Conservation (phyloP, 768 basidiomycete genomes). For the Lactarius tabidus region DNA sequence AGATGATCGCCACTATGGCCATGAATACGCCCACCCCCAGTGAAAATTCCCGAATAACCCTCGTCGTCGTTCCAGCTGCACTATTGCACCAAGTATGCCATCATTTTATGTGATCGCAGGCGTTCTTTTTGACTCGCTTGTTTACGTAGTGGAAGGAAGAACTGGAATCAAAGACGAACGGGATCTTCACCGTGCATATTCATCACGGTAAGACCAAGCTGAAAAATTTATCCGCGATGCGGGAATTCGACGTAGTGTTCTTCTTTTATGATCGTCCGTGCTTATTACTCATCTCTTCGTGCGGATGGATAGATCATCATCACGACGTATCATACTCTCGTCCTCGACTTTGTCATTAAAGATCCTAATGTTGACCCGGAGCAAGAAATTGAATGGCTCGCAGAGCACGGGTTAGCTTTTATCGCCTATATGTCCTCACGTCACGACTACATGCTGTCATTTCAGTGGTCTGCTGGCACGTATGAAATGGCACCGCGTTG, state of each 20-base stretch:
- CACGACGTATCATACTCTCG: conserved; percentile 75
- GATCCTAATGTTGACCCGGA: conserved; percentile 40
- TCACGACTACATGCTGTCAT: not conserved
- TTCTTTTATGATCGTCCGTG: not conserved
- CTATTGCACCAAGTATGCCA: conserved; percentile 58
- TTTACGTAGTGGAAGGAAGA: conserved; percentile 63
- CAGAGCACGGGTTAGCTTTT: conserved; percentile 44
- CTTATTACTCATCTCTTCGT: not conserved
- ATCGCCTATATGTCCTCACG: not conserved
- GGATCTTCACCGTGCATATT: conserved; percentile 56
- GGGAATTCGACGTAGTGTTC: conserved; percentile 47
- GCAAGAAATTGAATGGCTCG: conserved; percentile 48
- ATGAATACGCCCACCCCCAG: conserved; percentile 52
- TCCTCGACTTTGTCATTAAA: conserved; percentile 53
- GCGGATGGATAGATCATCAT: conserved; percentile 51
- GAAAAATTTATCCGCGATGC: conserved; percentile 48
- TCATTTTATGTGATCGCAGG: not conserved
- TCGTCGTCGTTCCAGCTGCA: conserved; percentile 74
- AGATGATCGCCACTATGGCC: conserved; percentile 77
- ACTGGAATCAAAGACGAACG: conserved; percentile 62
- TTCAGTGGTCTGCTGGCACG: conserved; percentile 54
- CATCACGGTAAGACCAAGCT: conserved; percentile 72
- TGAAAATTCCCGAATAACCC: conserved; percentile 51
- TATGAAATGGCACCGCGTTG: conserved; percentile 61
- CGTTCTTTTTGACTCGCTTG: not conserved